These are phyloP conservation scores for Ascochyta rabiei DNA, from an alignment of 2,329 filamentous ascomycete species.

Conservation along the genomic window DNA sequence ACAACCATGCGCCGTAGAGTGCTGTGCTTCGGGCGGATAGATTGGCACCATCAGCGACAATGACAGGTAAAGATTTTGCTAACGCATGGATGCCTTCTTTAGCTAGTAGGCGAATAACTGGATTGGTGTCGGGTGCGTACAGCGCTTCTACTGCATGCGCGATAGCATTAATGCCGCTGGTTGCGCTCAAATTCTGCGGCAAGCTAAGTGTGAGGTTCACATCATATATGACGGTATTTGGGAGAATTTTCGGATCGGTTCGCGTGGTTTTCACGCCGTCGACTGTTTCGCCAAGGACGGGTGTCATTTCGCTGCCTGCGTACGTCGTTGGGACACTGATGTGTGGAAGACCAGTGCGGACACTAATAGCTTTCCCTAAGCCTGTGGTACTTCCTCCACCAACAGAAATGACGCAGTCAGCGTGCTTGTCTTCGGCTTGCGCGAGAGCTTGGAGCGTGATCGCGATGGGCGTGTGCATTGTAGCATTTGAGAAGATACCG, in stretches of 20 bases:
- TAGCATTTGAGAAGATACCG: too few species aligned
- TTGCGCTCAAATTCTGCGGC: slow-evolving; percentile 59
- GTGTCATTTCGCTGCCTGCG: slow-evolving; percentile 63
- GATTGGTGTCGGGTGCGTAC: slow-evolving; percentile 67
- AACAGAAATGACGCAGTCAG: too few species aligned
- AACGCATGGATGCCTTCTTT: slow-evolving; percentile 5
- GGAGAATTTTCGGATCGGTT: slow-evolving; percentile 64
- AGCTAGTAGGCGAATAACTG: slow-evolving; percentile 53
- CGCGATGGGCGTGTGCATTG: too few species aligned
- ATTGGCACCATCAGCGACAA: neutral
- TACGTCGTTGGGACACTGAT: slow-evolving; percentile 47
- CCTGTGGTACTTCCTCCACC: too few species aligned
- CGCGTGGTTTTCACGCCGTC: slow-evolving; percentile 64
- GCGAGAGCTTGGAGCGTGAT: too few species aligned
- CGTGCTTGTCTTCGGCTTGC: too few species aligned
- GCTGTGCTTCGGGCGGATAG: slow-evolving; percentile 58
- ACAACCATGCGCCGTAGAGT: slow-evolving; percentile 70
- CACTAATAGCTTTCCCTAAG: too few species aligned
- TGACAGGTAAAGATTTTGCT: neutral
- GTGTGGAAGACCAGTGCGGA: slow-evolving; percentile 17
- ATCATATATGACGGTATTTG: slow-evolving; percentile 68
- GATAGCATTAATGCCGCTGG: slow-evolving; percentile 69
- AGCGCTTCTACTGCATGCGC: slow-evolving; percentile 68
- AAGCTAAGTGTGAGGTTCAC: slow-evolving; percentile 67
- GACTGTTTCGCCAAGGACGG: slow-evolving; percentile 67